phyloP scores from a whole-genome alignment of 148 eudicot genomes.

The Polygonum aviculare region DNA sequence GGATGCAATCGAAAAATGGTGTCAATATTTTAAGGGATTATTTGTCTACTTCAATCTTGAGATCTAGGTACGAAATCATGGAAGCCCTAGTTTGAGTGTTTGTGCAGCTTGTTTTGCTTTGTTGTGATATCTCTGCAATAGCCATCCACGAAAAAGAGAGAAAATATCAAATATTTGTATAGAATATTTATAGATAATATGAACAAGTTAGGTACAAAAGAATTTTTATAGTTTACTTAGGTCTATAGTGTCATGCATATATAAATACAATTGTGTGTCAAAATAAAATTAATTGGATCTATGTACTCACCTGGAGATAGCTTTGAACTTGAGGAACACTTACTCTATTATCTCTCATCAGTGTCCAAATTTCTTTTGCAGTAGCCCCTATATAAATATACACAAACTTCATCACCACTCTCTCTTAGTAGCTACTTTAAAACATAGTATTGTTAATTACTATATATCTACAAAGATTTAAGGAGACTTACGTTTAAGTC shows the following conservation, averaged over 20 bases:
- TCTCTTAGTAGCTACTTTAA: too few relatives aligned
- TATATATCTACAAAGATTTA: too few relatives aligned
- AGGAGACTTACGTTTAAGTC: background rate
- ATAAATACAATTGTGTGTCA: background rate
- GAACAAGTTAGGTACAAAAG: background rate
- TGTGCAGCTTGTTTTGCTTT: background rate
- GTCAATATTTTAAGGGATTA: background rate
- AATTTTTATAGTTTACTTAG: background rate
- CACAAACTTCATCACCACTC: background rate
- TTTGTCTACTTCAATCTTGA: background rate
- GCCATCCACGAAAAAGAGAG: background rate
- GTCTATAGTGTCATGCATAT: background rate
- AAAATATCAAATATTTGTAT: background rate
- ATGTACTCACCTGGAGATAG: background rate
- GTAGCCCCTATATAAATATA: background rate
- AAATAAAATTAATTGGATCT: background rate
- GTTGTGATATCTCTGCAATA: background rate
- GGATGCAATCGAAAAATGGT: too few relatives aligned
- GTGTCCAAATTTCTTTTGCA: background rate
- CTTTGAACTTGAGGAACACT: background rate
- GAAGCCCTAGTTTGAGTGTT: background rate
- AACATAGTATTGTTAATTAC: too few relatives aligned
- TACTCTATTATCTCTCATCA: background rate
- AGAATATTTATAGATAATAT: background rate
- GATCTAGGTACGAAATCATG: background rate